phyloP scores from a whole-genome alignment of 2,329 filamentous ascomycete species.

The Berkeleyomyces rouxiae region DNA sequence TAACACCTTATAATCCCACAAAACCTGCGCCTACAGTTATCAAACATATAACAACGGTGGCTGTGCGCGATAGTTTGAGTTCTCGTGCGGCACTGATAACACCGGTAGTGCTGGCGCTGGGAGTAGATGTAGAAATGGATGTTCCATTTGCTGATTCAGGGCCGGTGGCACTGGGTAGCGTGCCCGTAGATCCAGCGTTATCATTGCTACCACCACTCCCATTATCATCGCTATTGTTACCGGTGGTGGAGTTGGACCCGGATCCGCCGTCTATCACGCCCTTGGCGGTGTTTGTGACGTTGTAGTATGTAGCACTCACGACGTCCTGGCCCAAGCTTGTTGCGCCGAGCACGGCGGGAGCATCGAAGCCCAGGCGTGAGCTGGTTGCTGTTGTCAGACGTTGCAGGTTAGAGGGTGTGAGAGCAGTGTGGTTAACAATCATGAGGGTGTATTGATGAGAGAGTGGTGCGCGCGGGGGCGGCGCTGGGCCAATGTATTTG shows the following conservation, averaged over 20 bases:
- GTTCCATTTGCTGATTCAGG: neutral
- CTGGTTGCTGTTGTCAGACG: slow-evolving; percentile 19
- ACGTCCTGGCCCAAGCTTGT: slow-evolving; percentile 20
- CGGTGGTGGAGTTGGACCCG: neutral
- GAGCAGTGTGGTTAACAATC: slow-evolving; percentile 23
- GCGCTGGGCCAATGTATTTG: slow-evolving; percentile 23
- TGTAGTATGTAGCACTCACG: slow-evolving; percentile 25
- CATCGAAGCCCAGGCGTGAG: slow-evolving; percentile 21
- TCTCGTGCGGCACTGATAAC: slow-evolving; percentile 4
- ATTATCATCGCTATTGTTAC: neutral
- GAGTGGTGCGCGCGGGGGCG: slow-evolving; percentile 23
- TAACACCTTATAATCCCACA: slow-evolving; percentile 8
- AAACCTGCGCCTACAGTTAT: slow-evolving; percentile 13
- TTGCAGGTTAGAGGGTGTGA: slow-evolving; percentile 17
- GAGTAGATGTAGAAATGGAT: neutral
- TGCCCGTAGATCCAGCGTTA: neutral
- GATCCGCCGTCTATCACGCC: neutral
- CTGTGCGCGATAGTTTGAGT: slow-evolving; percentile 8
- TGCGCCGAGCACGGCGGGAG: slow-evolving; percentile 18
- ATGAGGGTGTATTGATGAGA: slow-evolving; percentile 26
- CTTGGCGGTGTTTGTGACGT: slow-evolving; percentile 22
- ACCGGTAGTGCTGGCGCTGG: neutral
- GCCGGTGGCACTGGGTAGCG: neutral
- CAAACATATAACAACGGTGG: slow-evolving; percentile 10
- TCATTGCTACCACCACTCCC: neutral